phyloP scores from a whole-genome alignment of 2,329 filamentous ascomycete genomes.

The Epichloe uncinata region DNA sequence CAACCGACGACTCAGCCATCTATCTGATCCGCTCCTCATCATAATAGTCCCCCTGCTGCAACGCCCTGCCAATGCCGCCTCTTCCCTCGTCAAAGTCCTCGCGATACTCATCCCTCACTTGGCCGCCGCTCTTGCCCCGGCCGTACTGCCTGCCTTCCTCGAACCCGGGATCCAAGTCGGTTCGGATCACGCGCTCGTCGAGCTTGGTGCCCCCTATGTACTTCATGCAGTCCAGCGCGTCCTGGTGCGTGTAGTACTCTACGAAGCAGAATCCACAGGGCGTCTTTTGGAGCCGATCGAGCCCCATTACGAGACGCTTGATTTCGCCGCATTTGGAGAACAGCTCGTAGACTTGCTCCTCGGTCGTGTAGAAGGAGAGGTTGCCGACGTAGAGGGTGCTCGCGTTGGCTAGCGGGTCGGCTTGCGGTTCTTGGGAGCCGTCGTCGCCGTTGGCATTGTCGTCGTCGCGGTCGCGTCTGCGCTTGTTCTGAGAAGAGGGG shows the following conservation, averaged over 20 bases:
- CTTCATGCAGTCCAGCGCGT: slow-evolving; percentile 96
- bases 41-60: slow-evolving; percentile 30
- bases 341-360: slow-evolving; percentile 96
- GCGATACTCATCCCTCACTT: slow-evolving; percentile 94
- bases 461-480: slow-evolving; percentile 49
- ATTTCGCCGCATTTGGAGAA: slow-evolving; percentile 96
- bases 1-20: neutral
- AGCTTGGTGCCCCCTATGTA: slow-evolving; percentile 99
- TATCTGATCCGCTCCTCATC: slow-evolving; percentile 19
- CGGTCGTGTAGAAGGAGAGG: slow-evolving; percentile 95
- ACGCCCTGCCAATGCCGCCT: slow-evolving; percentile 73
- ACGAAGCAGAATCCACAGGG: slow-evolving; percentile 99
- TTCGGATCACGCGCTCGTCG: slow-evolving; percentile 91
- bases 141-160: slow-evolving; percentile 94
- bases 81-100: slow-evolving; percentile 94
- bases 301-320: slow-evolving; percentile 93
- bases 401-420: slow-evolving; percentile 68
- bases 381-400: slow-evolving; percentile 97
- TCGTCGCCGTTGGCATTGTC: slow-evolving; percentile 28
- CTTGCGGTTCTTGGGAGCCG: slow-evolving; percentile 31
- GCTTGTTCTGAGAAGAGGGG: slow-evolving; percentile 47
- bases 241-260: slow-evolving; percentile 96
- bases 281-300: slow-evolving; percentile 94
- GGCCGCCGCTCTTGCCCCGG: slow-evolving; percentile 86
- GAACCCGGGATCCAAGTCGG: slow-evolving; percentile 91